Percentiles rank a stretch among this genome's conserved stretches.
Evolutionary conservation across 192 early-diverging fungal genomes (phyloP).

Genomic region (Funneliformis geosporum): DNA sequence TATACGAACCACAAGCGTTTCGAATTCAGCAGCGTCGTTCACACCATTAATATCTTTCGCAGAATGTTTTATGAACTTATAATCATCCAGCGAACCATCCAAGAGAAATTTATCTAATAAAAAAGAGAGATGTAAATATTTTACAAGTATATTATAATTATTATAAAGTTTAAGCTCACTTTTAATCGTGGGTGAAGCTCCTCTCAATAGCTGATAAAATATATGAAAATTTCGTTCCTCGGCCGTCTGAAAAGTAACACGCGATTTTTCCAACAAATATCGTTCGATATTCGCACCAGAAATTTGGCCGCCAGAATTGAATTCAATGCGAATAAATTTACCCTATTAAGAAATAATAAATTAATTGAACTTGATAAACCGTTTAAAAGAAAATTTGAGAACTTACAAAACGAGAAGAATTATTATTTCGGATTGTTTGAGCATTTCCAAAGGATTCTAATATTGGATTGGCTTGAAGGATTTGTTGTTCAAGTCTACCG

Average conservation of each 20-base stretch:
- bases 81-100: constrained; percentile 74
- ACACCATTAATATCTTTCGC: constrained; percentile 91
- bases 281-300: constrained; percentile 96
- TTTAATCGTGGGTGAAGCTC: constrained; percentile 71
- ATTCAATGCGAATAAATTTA: constrained; percentile 99
- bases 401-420: constrained; percentile 94
- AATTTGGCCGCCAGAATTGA: constrained; percentile 73
- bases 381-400: not conserved
- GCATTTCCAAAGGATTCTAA: constrained; percentile 99
- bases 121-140: constrained; percentile 23
- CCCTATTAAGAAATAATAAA: constrained; percentile 50
- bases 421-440: constrained; percentile 98
- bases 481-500: constrained; percentile 83
- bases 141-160: constrained; percentile 1
- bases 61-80: constrained; percentile 81
- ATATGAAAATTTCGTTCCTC: constrained; percentile 97
- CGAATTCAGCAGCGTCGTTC: constrained; percentile 84
- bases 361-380: not conserved
- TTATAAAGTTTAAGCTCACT: constrained; percentile 40
- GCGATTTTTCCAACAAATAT: constrained; percentile 96
- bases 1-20: constrained; percentile 60
- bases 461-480: constrained; percentile 96
- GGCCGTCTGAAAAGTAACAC: constrained; percentile 88
- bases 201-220: constrained; percentile 97
- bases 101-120: constrained; percentile 68